These are phyloP conservation scores for Atractiella rhizophila DNA, from an alignment of 768 basidiomycete species.

Conservation along the genomic window DNA sequence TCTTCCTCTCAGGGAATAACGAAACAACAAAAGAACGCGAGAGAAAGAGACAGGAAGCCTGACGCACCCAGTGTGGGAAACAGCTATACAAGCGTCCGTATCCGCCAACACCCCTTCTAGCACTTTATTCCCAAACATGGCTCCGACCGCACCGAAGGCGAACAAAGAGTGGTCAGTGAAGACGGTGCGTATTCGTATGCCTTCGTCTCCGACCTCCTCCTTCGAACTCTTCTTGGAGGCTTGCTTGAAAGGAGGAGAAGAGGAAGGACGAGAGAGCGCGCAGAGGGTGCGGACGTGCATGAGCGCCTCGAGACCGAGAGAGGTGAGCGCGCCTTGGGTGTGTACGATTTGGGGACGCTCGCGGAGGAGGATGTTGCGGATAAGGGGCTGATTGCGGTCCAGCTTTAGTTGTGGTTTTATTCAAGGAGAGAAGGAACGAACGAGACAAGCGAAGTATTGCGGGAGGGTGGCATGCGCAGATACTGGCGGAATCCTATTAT, in stretches of 20 bases:
- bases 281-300: constrained; percentile 67
- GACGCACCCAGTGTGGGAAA: constrained; percentile 76
- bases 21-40: neutral
- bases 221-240: neutral
- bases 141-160: constrained; percentile 87
- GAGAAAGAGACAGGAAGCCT: neutral
- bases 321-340: constrained; percentile 69
- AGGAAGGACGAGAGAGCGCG: too few species aligned
- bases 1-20: neutral
- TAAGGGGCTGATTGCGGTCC: too few species aligned
- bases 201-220: too few species aligned
- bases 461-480: constrained; percentile 81
- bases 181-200: constrained; percentile 66
- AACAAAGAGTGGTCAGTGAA: constrained; percentile 95
- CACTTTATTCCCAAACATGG: constrained; percentile 90
- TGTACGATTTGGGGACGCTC: constrained; percentile 73
- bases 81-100: constrained; percentile 83
- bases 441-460: constrained; percentile 69
- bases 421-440: too few species aligned
- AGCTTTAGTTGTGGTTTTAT: too few species aligned
- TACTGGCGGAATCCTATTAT: constrained; percentile 36
- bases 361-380: constrained; percentile 61
- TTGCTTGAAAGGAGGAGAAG: too few species aligned
- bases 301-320: constrained; percentile 76
- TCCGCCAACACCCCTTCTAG: constrained; percentile 61